Percentiles rank a stretch among this genome's conserved stretches.
phyloP scores from a whole-genome alignment of 208 protist genomes.

The Herpetomonas tarakana region DNA sequence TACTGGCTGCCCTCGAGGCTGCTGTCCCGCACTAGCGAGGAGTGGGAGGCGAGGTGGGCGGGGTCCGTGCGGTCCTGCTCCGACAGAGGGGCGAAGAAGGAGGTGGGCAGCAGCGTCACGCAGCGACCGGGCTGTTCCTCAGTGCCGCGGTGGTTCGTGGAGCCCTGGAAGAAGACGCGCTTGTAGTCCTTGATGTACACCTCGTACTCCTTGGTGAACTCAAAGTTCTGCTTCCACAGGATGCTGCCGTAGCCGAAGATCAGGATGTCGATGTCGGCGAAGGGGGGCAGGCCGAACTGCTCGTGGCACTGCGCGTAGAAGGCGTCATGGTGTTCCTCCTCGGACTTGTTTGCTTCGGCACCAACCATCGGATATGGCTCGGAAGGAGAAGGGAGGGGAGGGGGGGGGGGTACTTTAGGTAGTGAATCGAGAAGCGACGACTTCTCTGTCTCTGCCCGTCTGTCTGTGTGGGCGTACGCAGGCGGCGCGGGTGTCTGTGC shows the following conservation, averaged over 20 bases:
- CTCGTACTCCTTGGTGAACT: conserved; percentile 54
- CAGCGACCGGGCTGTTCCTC: conserved; percentile 65
- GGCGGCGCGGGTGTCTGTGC: too few relatives aligned
- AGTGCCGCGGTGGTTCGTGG: conserved; percentile 67
- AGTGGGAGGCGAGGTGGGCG: conserved; percentile 27
- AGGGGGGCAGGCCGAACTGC: conserved; percentile 34
- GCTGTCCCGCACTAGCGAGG: conserved; percentile 26
- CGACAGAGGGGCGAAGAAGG: conserved; percentile 16
- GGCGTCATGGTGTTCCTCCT: background rate
- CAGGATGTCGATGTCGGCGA: conserved; percentile 43
- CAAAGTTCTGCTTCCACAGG: conserved; percentile 86
- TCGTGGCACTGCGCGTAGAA: conserved; percentile 14
- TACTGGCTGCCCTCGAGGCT: background rate
- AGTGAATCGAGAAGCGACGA: too few relatives aligned
- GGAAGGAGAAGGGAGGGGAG: too few relatives aligned
- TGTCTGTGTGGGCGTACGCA: too few relatives aligned
- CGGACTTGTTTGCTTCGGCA: background rate
- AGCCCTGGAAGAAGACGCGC: conserved; percentile 83
- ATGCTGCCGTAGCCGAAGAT: conserved; percentile 87
- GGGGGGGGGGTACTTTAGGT: too few relatives aligned
- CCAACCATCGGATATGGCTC: too few relatives aligned
- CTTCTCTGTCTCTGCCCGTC: too few relatives aligned
- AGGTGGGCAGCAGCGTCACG: conserved; percentile 61
- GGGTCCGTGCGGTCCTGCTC: conserved; percentile 40
- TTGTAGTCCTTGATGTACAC: conserved; percentile 65